phyloP scores from a whole-genome alignment of 345 rosid species.

The Syzygium oleosum region DNA sequence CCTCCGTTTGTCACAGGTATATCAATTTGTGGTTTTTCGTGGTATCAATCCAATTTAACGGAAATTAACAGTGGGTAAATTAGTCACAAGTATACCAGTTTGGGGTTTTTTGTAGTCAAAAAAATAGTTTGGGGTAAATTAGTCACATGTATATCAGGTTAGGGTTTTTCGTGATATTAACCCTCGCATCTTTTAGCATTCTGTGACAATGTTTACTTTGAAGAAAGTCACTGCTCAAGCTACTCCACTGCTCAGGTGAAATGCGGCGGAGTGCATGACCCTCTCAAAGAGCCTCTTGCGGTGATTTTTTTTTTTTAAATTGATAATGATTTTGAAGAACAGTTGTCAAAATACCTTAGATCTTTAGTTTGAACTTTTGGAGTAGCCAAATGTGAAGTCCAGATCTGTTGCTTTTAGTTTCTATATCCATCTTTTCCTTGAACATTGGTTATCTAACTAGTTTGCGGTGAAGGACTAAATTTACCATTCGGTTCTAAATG shows the following conservation, averaged over 20 bases:
- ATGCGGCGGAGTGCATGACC: background rate
- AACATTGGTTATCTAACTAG: background rate
- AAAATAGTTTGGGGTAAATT: too few species aligned
- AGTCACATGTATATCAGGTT: too few species aligned
- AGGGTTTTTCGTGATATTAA: too few species aligned
- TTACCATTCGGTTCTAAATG: background rate
- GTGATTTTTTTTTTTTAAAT: background rate
- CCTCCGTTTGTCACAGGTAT: too few species aligned
- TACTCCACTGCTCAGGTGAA: background rate
- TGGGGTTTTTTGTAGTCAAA: too few species aligned
- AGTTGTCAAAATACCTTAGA: background rate
- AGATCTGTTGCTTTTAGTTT: background rate
- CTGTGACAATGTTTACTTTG: background rate
- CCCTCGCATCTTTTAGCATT: background rate
- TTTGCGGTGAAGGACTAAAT: background rate
- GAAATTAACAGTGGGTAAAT: too few species aligned
- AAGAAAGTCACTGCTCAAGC: background rate
- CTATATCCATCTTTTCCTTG: background rate
- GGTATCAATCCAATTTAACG: too few species aligned
- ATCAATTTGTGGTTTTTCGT: too few species aligned
- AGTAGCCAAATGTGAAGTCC: background rate
- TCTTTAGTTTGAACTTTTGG: background rate
- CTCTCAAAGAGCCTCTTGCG: background rate
- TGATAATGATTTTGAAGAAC: background rate
- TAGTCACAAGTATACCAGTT: too few species aligned